Evolutionary conservation across 306 rosid species (phyloP), one percentile per base, ranked within the genome.

Genomic region (Clitoria ternatea): DNA sequence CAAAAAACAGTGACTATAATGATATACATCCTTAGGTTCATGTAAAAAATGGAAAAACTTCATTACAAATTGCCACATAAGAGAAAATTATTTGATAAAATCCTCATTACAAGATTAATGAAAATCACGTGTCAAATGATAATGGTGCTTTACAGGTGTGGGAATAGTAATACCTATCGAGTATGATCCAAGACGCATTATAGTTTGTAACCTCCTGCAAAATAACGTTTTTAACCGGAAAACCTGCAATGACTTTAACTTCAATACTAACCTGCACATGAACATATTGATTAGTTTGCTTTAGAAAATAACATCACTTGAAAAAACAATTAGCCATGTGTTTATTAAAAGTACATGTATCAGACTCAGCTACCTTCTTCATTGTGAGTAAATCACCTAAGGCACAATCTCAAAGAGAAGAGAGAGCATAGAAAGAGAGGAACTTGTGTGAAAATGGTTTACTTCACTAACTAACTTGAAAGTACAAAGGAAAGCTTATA

Each of bases 191-290:
- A 40, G 83, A 76, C 69, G 88, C 89, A 63, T 84, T 73, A 35
- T 69, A 83, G 42, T 77, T 64, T 55, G 56, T 50, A 61, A 87
- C 73, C 76, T 91, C 91, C 73, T 89, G 96, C 74, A 82, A 59
- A 73, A 91, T 55, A 79, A 91, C 86, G 69, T 84, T 84, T 73
- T 72, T 91, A 61, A 85, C 42, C 9, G 97, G 96, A 80, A 71
- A 91, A 42, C 97, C 96, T 2, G 97, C 91, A 1, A 82, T 82
- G 72, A 91, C 84, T 80, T 85, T 86, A 76, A 89, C 87, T 69
- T 91, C 89, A 8, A 91, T 60, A 53, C 69, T 80, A 83, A 89
- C 81, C 97, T 91, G 85, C 47, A 75, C 35, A 63, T 19, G 12
- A 69, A 53, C 7, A 2, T 29, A 49, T 56, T 35, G 62, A 50